phyloP scores from a whole-genome alignment of 345 rosid species.

The Gynandropsis gynandra region DNA sequence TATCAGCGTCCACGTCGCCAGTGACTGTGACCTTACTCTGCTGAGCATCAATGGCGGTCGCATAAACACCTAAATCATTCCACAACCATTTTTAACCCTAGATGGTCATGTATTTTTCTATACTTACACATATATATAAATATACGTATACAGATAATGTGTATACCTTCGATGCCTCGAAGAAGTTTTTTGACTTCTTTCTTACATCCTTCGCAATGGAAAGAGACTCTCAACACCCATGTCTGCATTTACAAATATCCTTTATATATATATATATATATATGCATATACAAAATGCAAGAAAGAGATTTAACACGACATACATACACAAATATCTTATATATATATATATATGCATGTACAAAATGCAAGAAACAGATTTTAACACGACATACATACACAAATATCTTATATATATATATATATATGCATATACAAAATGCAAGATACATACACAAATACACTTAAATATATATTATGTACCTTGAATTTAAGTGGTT shows the following conservation, averaged over 20 bases:
- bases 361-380: too few species aligned
- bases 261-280: too few species aligned
- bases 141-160: too few species aligned
- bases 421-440: too few species aligned
- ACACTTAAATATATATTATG: too few species aligned
- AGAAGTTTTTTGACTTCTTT: slow-evolving; percentile 64
- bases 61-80: slow-evolving; percentile 48
- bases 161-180: slow-evolving; percentile 57
- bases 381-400: neutral
- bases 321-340: slow-evolving; percentile 5
- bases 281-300: neutral
- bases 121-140: too few species aligned
- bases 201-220: slow-evolving; percentile 77
- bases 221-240: slow-evolving; percentile 54
- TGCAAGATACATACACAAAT: neutral
- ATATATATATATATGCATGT: too few species aligned
- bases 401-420: too few species aligned
- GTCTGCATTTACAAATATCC: too few species aligned
- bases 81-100: too few species aligned
- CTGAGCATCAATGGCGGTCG: slow-evolving; percentile 39
- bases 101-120: too few species aligned
- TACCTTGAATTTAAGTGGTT: slow-evolving; percentile 43
- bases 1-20: slow-evolving; percentile 44
- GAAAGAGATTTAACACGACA: neutral
- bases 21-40: slow-evolving; percentile 59